These are phyloP conservation scores for Aureobasidium pullulans DNA, from an alignment of 2,329 filamentous ascomycete genomes.

Conservation along the genomic window DNA sequence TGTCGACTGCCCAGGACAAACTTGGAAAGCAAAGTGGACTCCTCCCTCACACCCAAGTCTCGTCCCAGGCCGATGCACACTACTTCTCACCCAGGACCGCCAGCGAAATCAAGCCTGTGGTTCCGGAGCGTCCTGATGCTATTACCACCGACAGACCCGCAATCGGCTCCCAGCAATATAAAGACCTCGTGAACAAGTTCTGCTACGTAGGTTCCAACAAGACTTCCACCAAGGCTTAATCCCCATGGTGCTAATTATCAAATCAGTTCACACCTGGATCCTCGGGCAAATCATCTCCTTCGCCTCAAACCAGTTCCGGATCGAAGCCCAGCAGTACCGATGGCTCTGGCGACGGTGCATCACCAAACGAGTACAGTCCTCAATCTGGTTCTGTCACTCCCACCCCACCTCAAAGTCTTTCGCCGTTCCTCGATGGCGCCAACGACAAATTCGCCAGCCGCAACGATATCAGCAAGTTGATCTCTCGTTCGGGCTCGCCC, in stretches of 20 bases:
- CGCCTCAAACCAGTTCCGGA: constrained; percentile 13
- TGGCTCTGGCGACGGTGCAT: constrained; percentile 11
- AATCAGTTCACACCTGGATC: constrained; percentile 17
- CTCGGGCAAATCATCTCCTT: constrained; percentile 17
- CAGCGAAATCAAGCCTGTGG: constrained; percentile 29
- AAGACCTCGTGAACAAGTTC: constrained; percentile 97
- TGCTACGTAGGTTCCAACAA: constrained; percentile 85
- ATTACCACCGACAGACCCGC: constrained; percentile 56
- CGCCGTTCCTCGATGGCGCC: constrained; percentile 23
- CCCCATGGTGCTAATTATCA: constrained; percentile 33
- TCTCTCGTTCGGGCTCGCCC: constrained; percentile 27
- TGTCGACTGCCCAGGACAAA: constrained; percentile 63
- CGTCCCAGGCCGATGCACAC: background rate
- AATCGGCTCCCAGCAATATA: constrained; percentile 83
- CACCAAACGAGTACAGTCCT: constrained; percentile 10
- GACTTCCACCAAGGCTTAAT: constrained; percentile 28
- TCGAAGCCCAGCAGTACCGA: constrained; percentile 11
- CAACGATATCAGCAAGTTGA: constrained; percentile 18
- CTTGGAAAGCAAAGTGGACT: constrained; percentile 50
- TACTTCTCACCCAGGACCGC: constrained; percentile 18
- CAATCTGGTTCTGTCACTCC: constrained; percentile 16
- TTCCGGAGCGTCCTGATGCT: constrained; percentile 44
- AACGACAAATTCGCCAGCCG: constrained; percentile 20
- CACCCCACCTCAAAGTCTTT: constrained; percentile 13
- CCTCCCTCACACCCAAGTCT: constrained; percentile 19